phyloP scores from a whole-genome alignment of 2,329 filamentous ascomycete genomes.

The Pestalotiopsis sp. region DNA sequence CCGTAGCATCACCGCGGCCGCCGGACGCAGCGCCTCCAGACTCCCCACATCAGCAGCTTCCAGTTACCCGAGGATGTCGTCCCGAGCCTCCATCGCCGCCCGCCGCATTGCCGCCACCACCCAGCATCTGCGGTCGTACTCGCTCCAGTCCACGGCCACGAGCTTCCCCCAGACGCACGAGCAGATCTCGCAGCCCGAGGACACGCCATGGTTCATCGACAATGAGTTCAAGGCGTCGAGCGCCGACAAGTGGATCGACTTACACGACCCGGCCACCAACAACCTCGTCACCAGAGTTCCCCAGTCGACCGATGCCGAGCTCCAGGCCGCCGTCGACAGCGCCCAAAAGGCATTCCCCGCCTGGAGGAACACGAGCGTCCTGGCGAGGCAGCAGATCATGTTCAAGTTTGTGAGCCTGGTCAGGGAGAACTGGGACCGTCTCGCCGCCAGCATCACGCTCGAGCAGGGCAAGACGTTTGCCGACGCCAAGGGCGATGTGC shows the following conservation, averaged over 20 bases:
- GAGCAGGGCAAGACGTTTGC: constrained; percentile 90
- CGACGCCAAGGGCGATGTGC: constrained; percentile 80
- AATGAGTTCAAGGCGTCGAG: constrained; percentile 74
- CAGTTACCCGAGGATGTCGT: constrained; percentile 35
- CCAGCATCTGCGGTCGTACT: constrained; percentile 55
- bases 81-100: constrained; percentile 39
- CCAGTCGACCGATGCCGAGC: constrained; percentile 77
- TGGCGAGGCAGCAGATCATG: constrained; percentile 82
- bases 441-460: constrained; percentile 82
- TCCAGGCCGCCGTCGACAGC: constrained; percentile 74
- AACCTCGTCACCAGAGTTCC: constrained; percentile 83
- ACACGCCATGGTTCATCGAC: constrained; percentile 82
- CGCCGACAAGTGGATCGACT: constrained; percentile 74
- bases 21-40: constrained; percentile 26
- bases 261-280: constrained; percentile 84
- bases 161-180: constrained; percentile 74
- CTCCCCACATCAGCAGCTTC: constrained; percentile 22
- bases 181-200: constrained; percentile 65
- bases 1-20: constrained; percentile 26
- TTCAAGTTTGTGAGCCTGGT: constrained; percentile 83
- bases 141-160: constrained; percentile 56
- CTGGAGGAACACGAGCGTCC: constrained; percentile 73
- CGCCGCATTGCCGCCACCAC: constrained; percentile 61
- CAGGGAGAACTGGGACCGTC: constrained; percentile 80
- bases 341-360: constrained; percentile 74